These are phyloP conservation scores for Solanum pennellii DNA, from an alignment of 257 asterid species.

Conservation along the genomic window DNA sequence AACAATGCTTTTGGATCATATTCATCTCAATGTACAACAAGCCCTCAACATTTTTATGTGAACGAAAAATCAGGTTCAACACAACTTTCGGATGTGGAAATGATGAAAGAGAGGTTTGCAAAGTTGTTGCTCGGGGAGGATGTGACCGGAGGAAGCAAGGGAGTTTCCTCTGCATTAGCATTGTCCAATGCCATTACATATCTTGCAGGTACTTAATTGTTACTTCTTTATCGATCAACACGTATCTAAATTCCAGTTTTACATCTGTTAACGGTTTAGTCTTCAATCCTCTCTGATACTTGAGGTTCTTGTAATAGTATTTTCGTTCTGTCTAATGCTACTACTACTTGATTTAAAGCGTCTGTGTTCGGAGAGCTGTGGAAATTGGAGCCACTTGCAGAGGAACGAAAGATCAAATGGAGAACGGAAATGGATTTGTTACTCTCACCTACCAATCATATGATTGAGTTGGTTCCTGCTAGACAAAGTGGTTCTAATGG, in stretches of 20 bases:
- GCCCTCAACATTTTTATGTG: slow-evolving; percentile 15
- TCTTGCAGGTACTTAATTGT: slow-evolving; percentile 45
- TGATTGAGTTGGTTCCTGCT: slow-evolving; percentile 89
- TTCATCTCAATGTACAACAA: slow-evolving; percentile 45
- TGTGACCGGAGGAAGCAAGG: slow-evolving; percentile 61
- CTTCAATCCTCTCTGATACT: background rate
- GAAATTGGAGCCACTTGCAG: slow-evolving; percentile 89
- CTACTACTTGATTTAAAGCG: slow-evolving; percentile 28
- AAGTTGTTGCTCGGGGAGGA: slow-evolving; percentile 84
- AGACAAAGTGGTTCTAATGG: slow-evolving; percentile 62
- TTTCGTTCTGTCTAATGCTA: background rate
- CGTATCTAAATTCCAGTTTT: background rate
- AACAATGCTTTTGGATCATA: slow-evolving; percentile 56
- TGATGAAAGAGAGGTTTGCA: slow-evolving; percentile 74
- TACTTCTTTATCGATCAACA: background rate
- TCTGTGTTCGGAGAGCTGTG: slow-evolving; percentile 93
- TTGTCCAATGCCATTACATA: slow-evolving; percentile 65
- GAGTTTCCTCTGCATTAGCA: slow-evolving; percentile 60
- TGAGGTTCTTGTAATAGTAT: background rate
- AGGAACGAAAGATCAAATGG: slow-evolving; percentile 69
- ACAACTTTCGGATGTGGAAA: slow-evolving; percentile 36
- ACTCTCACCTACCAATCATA: slow-evolving; percentile 78
- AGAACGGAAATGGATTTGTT: slow-evolving; percentile 79
- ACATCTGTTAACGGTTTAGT: background rate
- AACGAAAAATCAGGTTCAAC: slow-evolving; percentile 19